Evolutionary conservation across 805 yeast genomes (phyloP).

Genomic region (Yamadazyma akitaensis): DNA sequence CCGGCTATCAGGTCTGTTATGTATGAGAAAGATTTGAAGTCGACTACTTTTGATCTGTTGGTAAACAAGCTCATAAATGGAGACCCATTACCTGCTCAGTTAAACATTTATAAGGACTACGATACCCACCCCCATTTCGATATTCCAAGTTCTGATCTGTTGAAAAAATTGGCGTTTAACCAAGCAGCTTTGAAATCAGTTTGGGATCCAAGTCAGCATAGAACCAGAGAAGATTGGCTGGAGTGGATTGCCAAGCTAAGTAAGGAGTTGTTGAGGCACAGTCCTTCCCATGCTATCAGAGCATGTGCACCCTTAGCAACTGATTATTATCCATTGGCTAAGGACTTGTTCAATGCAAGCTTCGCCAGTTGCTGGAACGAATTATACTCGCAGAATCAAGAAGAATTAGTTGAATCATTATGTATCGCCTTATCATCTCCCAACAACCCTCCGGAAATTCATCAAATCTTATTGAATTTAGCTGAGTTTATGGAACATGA

Average conservation of each 20-base stretch:
- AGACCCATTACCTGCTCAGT: conserved; percentile 79
- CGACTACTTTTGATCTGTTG: conserved; percentile 74
- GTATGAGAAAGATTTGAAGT: conserved; percentile 60
- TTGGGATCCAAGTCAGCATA: conserved; percentile 88
- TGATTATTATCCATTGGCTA: conserved; percentile 82
- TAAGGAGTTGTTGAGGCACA: conserved; percentile 81
- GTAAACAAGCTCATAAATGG: conserved; percentile 75
- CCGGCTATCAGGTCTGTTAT: conserved; percentile 74
- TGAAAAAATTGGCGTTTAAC: conserved; percentile 70
- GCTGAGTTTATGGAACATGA: conserved; percentile 98
- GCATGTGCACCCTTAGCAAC: conserved; percentile 91
- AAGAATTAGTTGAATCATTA: conserved; percentile 79
- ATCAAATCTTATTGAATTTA: conserved; percentile 81
- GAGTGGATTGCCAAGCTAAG: conserved; percentile 92
- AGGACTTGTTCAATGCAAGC: conserved; percentile 88
- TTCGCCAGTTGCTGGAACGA: conserved; percentile 96
- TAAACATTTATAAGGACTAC: conserved; percentile 64
- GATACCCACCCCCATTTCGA: conserved; percentile 44
- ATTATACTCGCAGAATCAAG: conserved; percentile 82
- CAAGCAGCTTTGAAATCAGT: conserved; percentile 66
- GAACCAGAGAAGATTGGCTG: conserved; percentile 95
- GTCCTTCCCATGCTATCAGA: conserved; percentile 90
- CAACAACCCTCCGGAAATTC: conserved; percentile 92
- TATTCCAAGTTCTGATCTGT: conserved; percentile 59
- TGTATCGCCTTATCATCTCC: conserved; percentile 87